Conservation (phyloP, 2,329 filamentous ascomycete genomes). For the Blastomyces gilchristii region DNA sequence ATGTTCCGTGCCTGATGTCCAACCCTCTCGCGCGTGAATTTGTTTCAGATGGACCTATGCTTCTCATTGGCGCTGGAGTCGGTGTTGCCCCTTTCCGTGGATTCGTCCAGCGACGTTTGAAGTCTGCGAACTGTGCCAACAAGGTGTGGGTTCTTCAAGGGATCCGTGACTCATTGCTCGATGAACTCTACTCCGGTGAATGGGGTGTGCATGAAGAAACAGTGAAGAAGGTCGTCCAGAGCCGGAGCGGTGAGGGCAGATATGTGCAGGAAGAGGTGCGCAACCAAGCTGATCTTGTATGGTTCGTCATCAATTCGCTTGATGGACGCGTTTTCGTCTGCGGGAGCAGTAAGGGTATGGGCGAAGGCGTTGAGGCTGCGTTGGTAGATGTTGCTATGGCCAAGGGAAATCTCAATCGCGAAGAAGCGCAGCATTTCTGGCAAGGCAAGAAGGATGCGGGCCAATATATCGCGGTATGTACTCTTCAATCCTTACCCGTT, state of each 20-base stretch:
- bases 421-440: conserved; percentile 85
- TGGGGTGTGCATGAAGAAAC: conserved; percentile 88
- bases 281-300: conserved; percentile 88
- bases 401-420: conserved; percentile 74
- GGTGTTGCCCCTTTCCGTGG: conserved; percentile 96
- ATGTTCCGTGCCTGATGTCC: conserved; percentile 98
- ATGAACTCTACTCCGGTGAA: conserved; percentile 93
- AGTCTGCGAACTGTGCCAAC: conserved; percentile 92
- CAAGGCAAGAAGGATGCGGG: conserved; percentile 79
- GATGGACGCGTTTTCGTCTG: conserved; percentile 95
- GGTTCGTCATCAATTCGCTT: conserved; percentile 94
- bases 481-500: background rate
- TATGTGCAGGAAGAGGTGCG: conserved; percentile 96
- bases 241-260: conserved; percentile 62
- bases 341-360: conserved; percentile 92
- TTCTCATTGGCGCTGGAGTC: conserved; percentile 90
- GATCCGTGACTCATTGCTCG: conserved; percentile 82
- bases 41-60: conserved; percentile 88
- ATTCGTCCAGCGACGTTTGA: conserved; percentile 87
- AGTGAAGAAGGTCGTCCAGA: conserved; percentile 72
- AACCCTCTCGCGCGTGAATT: conserved; percentile 92
- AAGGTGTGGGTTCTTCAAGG: conserved; percentile 97
- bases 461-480: conserved; percentile 74
- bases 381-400: conserved; percentile 84
- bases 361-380: conserved; percentile 83